A percentile compares a stretch with the other conserved stretches of the same genome.
Evolutionary conservation across 192 early-diverging fungal genomes (phyloP).

Genomic region (Coemansia sp.): DNA sequence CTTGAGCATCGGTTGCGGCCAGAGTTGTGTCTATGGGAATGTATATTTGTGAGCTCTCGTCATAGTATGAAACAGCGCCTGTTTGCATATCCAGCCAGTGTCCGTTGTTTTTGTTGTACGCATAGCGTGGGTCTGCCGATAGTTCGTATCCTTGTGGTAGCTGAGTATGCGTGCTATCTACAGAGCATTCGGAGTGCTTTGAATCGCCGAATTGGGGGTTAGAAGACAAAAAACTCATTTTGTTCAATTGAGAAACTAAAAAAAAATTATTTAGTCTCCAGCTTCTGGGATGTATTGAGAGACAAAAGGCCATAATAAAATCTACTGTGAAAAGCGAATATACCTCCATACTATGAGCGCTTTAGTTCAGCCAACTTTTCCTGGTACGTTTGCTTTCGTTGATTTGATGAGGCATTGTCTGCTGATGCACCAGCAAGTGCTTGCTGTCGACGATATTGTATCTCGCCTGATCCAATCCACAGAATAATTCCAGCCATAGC

Average conservation of each 20-base stretch:
- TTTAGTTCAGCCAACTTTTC: constrained; percentile 43
- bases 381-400: constrained; percentile 39
- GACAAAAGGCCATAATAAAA: too few relatives aligned
- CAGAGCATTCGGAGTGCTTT: too few relatives aligned
- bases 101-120: constrained; percentile 46
- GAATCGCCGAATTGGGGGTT: too few relatives aligned
- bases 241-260: too few relatives aligned
- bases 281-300: too few relatives aligned
- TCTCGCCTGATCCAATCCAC: constrained; percentile 44
- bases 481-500: constrained; percentile 34
- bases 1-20: not conserved
- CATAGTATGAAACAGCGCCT: constrained; percentile 55
- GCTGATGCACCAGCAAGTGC: not conserved
- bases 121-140: constrained; percentile 47
- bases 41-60: constrained; percentile 53
- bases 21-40: constrained; percentile 29
- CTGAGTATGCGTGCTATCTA: not conserved
- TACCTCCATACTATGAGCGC: constrained; percentile 11
- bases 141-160: constrained; percentile 31
- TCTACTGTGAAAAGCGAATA: too few relatives aligned
- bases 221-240: too few relatives aligned
- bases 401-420: not conserved
- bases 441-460: constrained; percentile 26
- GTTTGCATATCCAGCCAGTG: constrained; percentile 59
- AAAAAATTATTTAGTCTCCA: too few relatives aligned